Percentiles rank a stretch among this genome's conserved stretches.
Conservation (phyloP, 495 filamentous ascomycete genomes). For the Penicillium bovifimosum region DNA sequence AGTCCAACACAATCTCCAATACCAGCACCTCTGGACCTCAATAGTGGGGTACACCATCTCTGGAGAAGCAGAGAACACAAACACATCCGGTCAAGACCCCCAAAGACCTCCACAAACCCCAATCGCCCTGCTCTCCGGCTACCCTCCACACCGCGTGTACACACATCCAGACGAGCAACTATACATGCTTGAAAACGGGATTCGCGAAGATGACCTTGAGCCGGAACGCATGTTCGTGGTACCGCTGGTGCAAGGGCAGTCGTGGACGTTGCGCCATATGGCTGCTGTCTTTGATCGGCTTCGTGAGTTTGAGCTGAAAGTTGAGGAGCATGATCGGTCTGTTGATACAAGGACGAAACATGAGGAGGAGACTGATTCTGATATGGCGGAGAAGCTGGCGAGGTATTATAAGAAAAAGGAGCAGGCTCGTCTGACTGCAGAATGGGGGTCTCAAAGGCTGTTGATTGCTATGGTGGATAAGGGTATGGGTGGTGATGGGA, state of each 20-base stretch:
- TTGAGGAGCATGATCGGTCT: slow-evolving; percentile 25
- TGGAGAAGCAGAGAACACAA: slow-evolving; percentile 34
- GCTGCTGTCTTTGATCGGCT: slow-evolving; percentile 77
- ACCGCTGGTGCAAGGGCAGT: slow-evolving; percentile 74
- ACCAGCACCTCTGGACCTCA: slow-evolving; percentile 82
- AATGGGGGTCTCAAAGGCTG: slow-evolving; percentile 60
- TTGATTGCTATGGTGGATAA: slow-evolving; percentile 72
- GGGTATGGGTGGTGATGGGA: slow-evolving; percentile 68
- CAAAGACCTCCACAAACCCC: slow-evolving; percentile 11
- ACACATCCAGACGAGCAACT: slow-evolving; percentile 91
- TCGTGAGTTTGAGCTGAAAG: slow-evolving; percentile 18
- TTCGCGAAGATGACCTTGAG: slow-evolving; percentile 43
- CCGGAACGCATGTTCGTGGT: slow-evolving; percentile 78
- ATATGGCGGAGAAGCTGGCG: slow-evolving; percentile 30
- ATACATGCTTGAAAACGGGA: slow-evolving; percentile 57
- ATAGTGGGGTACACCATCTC: slow-evolving; percentile 43
- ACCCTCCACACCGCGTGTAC: slow-evolving; percentile 84
- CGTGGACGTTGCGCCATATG: slow-evolving; percentile 72
- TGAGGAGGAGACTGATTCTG: slow-evolving; percentile 1
- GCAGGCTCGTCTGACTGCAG: slow-evolving; percentile 22
- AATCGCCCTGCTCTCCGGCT: slow-evolving; percentile 68
- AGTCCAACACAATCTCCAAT: slow-evolving; percentile 72
- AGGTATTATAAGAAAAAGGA: slow-evolving; percentile 37
- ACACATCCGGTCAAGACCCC: slow-evolving; percentile 9
- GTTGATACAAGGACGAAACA: not conserved